phyloP scores from a whole-genome alignment of 306 rosid genomes.

The Pachyrhizus erosus region DNA sequence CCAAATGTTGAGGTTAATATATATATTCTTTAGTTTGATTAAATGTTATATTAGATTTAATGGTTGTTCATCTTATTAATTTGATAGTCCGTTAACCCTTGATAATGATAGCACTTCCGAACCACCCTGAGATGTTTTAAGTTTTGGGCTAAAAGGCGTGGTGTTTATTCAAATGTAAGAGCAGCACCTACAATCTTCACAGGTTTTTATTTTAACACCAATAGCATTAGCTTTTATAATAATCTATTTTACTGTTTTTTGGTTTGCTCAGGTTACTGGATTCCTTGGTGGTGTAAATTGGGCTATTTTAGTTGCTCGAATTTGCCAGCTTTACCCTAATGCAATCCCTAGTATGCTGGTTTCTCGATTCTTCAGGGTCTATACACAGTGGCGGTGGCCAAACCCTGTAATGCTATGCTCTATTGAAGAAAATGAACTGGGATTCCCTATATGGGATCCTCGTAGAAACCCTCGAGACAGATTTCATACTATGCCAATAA shows the following conservation, averaged over 20 bases:
- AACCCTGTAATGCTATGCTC: slow-evolving; percentile 96
- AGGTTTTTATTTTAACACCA: not conserved
- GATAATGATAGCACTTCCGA: slow-evolving; percentile 78
- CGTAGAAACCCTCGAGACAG: slow-evolving; percentile 88
- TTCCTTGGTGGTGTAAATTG: slow-evolving; percentile 99
- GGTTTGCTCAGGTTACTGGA: slow-evolving; percentile 81
- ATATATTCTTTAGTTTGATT: slow-evolving; percentile 37
- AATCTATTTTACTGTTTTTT: slow-evolving; percentile 19
- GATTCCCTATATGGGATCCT: slow-evolving; percentile 94
- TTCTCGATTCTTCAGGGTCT: slow-evolving; percentile 95
- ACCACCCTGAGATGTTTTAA: slow-evolving; percentile 86
- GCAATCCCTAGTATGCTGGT: slow-evolving; percentile 98
- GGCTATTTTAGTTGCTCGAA: slow-evolving; percentile 95
- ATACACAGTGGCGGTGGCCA: slow-evolving; percentile 99
- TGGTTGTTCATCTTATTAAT: slow-evolving; percentile 39
- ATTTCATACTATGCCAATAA: slow-evolving; percentile 92
- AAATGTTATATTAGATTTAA: slow-evolving; percentile 32
- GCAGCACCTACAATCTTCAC: not conserved
- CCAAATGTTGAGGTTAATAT: slow-evolving; percentile 86
- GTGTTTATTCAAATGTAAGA: slow-evolving; percentile 97
- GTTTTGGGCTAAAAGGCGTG: slow-evolving; percentile 97
- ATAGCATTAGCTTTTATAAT: slow-evolving; percentile 12
- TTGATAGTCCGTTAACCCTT: slow-evolving; percentile 44
- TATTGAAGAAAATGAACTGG: slow-evolving; percentile 89
- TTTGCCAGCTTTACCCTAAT: slow-evolving; percentile 98